Evolutionary conservation across 495 filamentous ascomycete species (phyloP).

Genomic region (Penicillium chermesinum): DNA sequence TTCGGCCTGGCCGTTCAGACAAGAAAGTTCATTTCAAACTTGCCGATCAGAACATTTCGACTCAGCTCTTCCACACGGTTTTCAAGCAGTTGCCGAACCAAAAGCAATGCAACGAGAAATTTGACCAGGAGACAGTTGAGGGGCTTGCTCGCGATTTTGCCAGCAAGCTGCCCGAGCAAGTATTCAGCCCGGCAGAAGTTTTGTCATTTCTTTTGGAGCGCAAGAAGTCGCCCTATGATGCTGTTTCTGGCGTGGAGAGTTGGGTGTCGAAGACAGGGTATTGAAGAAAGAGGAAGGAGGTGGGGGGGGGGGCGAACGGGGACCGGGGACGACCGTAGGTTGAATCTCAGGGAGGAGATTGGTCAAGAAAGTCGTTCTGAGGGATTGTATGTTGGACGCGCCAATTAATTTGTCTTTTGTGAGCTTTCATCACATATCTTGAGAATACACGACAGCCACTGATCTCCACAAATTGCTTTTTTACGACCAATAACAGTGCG

Average conservation of each 20-base stretch:
- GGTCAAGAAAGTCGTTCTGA: too few species aligned
- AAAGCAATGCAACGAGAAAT: too few species aligned
- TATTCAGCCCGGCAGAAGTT: background rate
- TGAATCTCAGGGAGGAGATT: too few species aligned
- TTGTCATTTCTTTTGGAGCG: background rate
- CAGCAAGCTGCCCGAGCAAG: background rate
- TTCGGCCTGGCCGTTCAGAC: constrained; percentile 5
- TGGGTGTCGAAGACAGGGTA: background rate
- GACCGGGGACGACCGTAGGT: too few species aligned
- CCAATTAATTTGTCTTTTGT: too few species aligned
- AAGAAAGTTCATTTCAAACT: constrained; percentile 13
- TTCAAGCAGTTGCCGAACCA: background rate
- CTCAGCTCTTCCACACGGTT: constrained; percentile 1
- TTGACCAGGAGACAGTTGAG: background rate
- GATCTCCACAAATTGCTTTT: too few species aligned
- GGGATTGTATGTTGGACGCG: too few species aligned
- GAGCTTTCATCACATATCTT: too few species aligned
- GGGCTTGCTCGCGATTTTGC: background rate
- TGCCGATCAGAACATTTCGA: constrained; percentile 5
- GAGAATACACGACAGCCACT: too few species aligned
- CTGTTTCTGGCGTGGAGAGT: background rate
- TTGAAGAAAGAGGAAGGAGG: too few species aligned
- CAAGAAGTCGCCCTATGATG: background rate
- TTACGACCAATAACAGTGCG: too few species aligned
- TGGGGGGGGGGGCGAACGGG: too few species aligned